Conservation (phyloP, 352 stramenopile genomes). For the Phytophthora rubi region DNA sequence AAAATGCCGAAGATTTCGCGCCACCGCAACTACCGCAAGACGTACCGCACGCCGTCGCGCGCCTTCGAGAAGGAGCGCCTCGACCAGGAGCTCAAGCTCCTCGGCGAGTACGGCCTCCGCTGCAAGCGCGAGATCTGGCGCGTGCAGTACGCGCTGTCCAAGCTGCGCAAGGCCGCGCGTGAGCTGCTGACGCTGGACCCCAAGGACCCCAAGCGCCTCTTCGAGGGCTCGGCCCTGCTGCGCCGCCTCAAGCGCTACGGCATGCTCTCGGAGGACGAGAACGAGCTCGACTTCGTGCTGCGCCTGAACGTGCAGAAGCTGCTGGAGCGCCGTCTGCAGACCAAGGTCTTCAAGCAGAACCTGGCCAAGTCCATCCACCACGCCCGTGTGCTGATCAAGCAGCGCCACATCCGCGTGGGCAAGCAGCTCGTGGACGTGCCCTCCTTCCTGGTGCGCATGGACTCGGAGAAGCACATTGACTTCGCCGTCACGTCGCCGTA, state of each 20-base stretch:
- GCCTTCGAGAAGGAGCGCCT: slow-evolving; percentile 99
- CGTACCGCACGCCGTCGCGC: slow-evolving; percentile 98
- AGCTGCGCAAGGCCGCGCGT: slow-evolving; percentile 99
- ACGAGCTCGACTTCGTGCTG: slow-evolving; percentile 98
- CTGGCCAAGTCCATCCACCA: slow-evolving; percentile 99
- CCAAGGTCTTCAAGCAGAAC: slow-evolving; percentile 99
- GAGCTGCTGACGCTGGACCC: slow-evolving; percentile 97
- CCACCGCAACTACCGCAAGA: slow-evolving; percentile 96
- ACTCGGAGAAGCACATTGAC: slow-evolving; percentile 99
- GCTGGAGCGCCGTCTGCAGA: slow-evolving; percentile 98
- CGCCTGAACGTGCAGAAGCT: slow-evolving; percentile 99
- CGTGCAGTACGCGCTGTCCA: slow-evolving; percentile 98
- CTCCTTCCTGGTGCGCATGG: slow-evolving; percentile 98
- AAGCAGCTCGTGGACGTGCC: slow-evolving; percentile 99
- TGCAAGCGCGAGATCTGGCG: slow-evolving; percentile 99
- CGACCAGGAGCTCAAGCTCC: slow-evolving; percentile 99
- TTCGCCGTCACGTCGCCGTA: slow-evolving; percentile 98
- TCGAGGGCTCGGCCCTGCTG: slow-evolving; percentile 98
- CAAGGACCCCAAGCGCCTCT: slow-evolving; percentile 99
- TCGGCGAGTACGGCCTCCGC: slow-evolving; percentile 99
- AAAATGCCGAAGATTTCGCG: slow-evolving; percentile 90
- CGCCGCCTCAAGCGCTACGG: slow-evolving; percentile 97
- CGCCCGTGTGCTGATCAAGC: slow-evolving; percentile 98
- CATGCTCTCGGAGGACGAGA: slow-evolving; percentile 97
- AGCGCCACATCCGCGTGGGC: slow-evolving; percentile 99